Percentiles rank a stretch among this genome's conserved stretches.
These are phyloP conservation scores for Chrysanthemum makinoi DNA, from an alignment of 129 eudicot genomes.

Conservation along the genomic window DNA sequence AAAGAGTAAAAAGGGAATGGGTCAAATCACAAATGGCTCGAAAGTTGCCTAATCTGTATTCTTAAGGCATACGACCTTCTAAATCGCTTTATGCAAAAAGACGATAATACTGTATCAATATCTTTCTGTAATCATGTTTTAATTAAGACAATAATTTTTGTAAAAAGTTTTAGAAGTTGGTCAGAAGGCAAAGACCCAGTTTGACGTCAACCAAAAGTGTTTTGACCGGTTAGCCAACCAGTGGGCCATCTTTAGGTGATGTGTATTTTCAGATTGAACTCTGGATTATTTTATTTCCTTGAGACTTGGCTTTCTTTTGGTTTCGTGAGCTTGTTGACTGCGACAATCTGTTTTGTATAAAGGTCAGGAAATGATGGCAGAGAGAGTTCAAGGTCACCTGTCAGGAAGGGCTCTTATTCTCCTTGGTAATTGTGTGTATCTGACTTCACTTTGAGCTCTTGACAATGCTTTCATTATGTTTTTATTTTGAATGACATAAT, in stretches of 20 bases:
- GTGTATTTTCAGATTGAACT: not conserved
- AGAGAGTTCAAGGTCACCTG: slow-evolving; percentile 74
- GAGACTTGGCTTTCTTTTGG: no score
- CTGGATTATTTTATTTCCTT: no score
- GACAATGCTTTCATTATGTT: not conserved
- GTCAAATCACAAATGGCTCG: not conserved
- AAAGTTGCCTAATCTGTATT: not conserved
- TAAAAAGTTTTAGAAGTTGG: no score
- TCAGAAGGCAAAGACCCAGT: no score
- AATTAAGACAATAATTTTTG: no score
- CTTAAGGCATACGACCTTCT: no score
- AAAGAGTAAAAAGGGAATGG: not conserved
- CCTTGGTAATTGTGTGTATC: slow-evolving; percentile 52
- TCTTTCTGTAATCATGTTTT: not conserved
- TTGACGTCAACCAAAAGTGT: no score
- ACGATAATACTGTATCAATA: not conserved
- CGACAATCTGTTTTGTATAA: no score
- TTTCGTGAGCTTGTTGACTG: no score
- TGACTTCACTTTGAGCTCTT: not conserved
- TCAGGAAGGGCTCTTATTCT: slow-evolving; percentile 75
- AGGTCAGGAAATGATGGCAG: slow-evolving; percentile 71
- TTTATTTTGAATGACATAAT: not conserved
- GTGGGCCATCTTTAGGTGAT: no score
- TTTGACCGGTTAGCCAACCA: no score
- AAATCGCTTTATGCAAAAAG: not conserved